These are phyloP conservation scores for Cystobasidium sp. DNA, from an alignment of 1,284 basidiomycete genomes.

Conservation along the genomic window DNA sequence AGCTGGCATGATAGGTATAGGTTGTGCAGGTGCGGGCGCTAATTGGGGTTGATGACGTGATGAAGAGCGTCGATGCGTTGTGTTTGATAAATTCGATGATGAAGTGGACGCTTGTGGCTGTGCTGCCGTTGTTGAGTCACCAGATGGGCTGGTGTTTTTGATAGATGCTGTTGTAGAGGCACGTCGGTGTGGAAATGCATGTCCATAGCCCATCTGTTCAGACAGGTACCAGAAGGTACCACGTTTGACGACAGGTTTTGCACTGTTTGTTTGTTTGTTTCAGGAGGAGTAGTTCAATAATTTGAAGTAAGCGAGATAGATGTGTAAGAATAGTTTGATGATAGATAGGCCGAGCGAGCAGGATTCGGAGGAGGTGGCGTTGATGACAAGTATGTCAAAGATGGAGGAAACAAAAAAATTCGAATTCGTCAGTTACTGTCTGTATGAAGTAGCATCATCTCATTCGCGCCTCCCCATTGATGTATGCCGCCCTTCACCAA, in stretches of 20 bases:
- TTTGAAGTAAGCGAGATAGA: no score
- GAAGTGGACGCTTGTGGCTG: not conserved
- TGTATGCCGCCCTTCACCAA: no score
- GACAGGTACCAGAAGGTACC: slow-evolving; percentile 54
- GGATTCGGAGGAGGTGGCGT: no score
- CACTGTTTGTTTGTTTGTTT: slow-evolving; percentile 7
- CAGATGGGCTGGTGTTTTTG: no score
- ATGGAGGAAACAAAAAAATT: no score
- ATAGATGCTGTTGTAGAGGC: not conserved
- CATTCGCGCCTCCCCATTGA: no score
- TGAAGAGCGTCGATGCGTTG: slow-evolving; percentile 20
- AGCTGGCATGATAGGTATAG: slow-evolving; percentile 24
- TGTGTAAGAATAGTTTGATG: not conserved
- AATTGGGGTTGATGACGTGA: slow-evolving; percentile 22
- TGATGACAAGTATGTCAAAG: no score
- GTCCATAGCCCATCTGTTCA: slow-evolving; percentile 47
- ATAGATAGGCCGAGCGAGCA: not conserved
- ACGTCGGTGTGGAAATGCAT: slow-evolving; percentile 33
- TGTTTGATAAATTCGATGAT: not conserved
- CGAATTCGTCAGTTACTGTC: no score
- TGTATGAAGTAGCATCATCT: no score
- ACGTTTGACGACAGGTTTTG: slow-evolving; percentile 53
- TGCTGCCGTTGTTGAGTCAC: not conserved
- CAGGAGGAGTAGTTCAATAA: not conserved
- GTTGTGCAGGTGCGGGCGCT: not conserved